Evolutionary conservation across 257 asterid genomes (phyloP), one percentile per base, ranked within the genome.

Genomic region (Buddleja alternifolia): DNA sequence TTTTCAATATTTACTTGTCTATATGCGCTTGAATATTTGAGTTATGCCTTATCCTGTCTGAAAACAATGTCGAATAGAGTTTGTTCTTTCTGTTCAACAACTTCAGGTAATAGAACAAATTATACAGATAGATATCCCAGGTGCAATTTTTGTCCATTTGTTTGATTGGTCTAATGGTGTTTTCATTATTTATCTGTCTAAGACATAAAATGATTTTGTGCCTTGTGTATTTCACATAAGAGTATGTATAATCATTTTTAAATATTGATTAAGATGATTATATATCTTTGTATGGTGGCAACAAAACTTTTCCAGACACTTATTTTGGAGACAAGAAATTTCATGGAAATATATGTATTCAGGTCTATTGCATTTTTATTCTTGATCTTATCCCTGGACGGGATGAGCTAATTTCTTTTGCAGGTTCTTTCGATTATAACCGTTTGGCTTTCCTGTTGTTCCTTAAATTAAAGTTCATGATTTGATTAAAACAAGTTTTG

Each of bases 121-220:
- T 63, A 23, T 44, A 10, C 34, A 1, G 19, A 12, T 21, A 34
- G 42, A 57, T 67, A 17, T 67, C 39, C 23, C 6, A 1, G 48
- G 42, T 63, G 29, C 29, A 60, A 37, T 40, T 44, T 21, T 62
- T 42, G 23, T 23, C 11, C 23, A 16, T 44, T 21, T 61, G 11
- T n/a, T 44, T 62, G 25, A 21, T 62, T 62, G 55, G n/a, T 54
- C 41, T 61, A 12, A 14, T 47, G 14, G 53, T 46, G 39, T 20
- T 61, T 62, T 40, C 24, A 48, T n/a, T 62, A 24, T 3, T 42
- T 32, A 12, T 1, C 34, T 29, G 5, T 29, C 34, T 29, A 1
- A n/a, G 34, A 29, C 34, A 29, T 2, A 29, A 29, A 29, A 29
- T 29, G 34, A 29, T 2, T 29, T 29, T 1, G 34, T 29, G 34